Percentiles rank a stretch among this genome's conserved stretches.
phyloP scores from a whole-genome alignment of 2,329 filamentous ascomycete species.

The Helminthosporium solani region DNA sequence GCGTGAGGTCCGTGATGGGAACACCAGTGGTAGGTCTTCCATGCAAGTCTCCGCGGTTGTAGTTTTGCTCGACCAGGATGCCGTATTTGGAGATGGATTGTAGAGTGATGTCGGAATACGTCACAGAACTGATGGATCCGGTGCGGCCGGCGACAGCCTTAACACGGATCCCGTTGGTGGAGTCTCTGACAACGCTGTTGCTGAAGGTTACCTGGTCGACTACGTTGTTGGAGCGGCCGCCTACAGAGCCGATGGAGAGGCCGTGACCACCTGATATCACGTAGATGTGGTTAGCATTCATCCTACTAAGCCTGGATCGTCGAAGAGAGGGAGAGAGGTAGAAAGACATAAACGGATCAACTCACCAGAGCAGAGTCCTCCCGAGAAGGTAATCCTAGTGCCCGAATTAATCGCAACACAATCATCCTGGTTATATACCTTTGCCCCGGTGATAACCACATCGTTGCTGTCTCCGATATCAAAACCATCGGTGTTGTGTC shows the following conservation, averaged over 20 bases:
- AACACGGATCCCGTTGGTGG: constrained; percentile 56
- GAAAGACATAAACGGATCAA: too few species aligned
- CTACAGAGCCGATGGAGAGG: constrained; percentile 59
- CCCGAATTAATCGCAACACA: constrained; percentile 59
- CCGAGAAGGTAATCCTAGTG: constrained; percentile 32
- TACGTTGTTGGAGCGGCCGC: constrained; percentile 47
- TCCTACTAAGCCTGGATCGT: too few species aligned
- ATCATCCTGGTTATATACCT: constrained; percentile 59
- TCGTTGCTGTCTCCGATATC: constrained; percentile 52
- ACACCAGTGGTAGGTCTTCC: constrained; percentile 49
- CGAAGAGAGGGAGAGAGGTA: too few species aligned
- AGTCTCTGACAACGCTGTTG: constrained; percentile 50
- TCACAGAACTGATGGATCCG: constrained; percentile 37
- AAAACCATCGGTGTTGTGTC: constrained; percentile 57
- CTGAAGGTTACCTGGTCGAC: constrained; percentile 46
- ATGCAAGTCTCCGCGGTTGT: constrained; percentile 46
- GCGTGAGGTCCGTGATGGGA: constrained; percentile 44
- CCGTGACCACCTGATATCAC: constrained; percentile 51
- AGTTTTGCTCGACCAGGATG: constrained; percentile 54
- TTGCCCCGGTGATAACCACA: constrained; percentile 43
- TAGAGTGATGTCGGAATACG: constrained; percentile 28
- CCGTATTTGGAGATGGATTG: constrained; percentile 48
- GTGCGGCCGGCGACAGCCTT: constrained; percentile 55
- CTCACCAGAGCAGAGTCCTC: constrained; percentile 45
- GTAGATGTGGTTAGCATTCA: too few species aligned